phyloP scores from a whole-genome alignment of 2,329 filamentous ascomycete genomes.

The Dactylellina sp. region DNA sequence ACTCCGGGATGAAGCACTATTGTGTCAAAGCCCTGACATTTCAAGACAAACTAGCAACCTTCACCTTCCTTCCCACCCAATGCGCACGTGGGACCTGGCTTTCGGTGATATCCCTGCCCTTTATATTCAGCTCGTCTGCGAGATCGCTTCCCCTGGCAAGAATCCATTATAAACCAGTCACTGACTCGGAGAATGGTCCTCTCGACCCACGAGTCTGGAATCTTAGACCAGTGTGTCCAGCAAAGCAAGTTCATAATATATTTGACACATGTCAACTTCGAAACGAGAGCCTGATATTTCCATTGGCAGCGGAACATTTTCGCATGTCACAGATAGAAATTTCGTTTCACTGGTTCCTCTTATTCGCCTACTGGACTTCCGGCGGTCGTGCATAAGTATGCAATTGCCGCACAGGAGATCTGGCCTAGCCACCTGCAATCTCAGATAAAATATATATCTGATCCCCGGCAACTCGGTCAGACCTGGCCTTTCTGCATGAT shows the following conservation, averaged over 20 bases:
- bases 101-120: constrained; percentile 26
- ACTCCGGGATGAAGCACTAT: constrained; percentile 38
- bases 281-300: constrained; percentile 22
- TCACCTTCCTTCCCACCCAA: constrained; percentile 9
- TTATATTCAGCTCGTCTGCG: constrained; percentile 44
- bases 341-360: constrained; percentile 23
- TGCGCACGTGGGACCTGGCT: constrained; percentile 48
- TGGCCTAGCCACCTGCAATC: constrained; percentile 40
- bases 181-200: constrained; percentile 10
- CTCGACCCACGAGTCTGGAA: constrained; percentile 22
- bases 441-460: constrained; percentile 24
- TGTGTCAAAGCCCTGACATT: constrained; percentile 32
- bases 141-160: constrained; percentile 14
- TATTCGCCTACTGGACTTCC: constrained; percentile 32
- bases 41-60: no score
- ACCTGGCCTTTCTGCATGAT: no score
- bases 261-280: constrained; percentile 51
- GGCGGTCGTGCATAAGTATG: constrained; percentile 20
- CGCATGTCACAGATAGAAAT: constrained; percentile 46
- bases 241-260: constrained; percentile 25
- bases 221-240: constrained; percentile 18
- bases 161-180: constrained; percentile 8
- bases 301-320: constrained; percentile 41
- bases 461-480: constrained; percentile 22
- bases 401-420: constrained; percentile 41